Evolutionary conservation across 2,329 filamentous ascomycete genomes (phyloP), one percentile per base, ranked within the genome.

Genomic region (Cladosporium cucumerinum): DNA sequence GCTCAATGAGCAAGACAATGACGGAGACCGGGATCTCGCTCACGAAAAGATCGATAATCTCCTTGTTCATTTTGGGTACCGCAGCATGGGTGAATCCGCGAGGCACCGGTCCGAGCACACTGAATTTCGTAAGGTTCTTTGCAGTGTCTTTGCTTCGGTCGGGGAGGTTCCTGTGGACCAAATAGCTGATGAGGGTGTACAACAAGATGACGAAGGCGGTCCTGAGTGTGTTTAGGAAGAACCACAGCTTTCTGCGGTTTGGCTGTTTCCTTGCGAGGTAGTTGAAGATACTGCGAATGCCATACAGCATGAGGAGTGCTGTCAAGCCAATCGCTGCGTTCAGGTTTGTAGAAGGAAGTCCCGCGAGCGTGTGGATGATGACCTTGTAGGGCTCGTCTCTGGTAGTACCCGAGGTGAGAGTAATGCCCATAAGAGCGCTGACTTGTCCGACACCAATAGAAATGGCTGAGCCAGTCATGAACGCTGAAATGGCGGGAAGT

Each of bases 381-480:
- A 97, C 91, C 70, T 81, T 77, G 75, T 96, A 98, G 0, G 95
- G 92, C 0, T 92, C 78, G 18, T 86, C 93, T 70, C 92, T 85
- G 16, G 87, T 96, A 68, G 88, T 86, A 25, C 85, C 85, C 3
- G 54, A 68, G 0, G 34, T 55, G 11, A 62, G 25, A 0, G 82
- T 83, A 73, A 97, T 88, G 7, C 95, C 95, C 80, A 99, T 85
- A 76, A 98, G 80, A 2, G 85, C 84, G 1, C 91, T 89, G 5
- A 97, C 83, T 77, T 99, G 95, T 36, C 95, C 93, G 26, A 87
- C 85, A 18, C 86, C 88, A 74, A 99, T 98, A 72, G 86, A 96
- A 77, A 99, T 85, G 62, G 94, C 93, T 5, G 94, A 97, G 2
- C 94, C 94, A 0, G 95, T 98, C 91, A 98, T 97, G 81, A 97